Evolutionary conservation across 2,329 filamentous ascomycete species (phyloP).

Genomic region (Tolypocladium guangdongense): DNA sequence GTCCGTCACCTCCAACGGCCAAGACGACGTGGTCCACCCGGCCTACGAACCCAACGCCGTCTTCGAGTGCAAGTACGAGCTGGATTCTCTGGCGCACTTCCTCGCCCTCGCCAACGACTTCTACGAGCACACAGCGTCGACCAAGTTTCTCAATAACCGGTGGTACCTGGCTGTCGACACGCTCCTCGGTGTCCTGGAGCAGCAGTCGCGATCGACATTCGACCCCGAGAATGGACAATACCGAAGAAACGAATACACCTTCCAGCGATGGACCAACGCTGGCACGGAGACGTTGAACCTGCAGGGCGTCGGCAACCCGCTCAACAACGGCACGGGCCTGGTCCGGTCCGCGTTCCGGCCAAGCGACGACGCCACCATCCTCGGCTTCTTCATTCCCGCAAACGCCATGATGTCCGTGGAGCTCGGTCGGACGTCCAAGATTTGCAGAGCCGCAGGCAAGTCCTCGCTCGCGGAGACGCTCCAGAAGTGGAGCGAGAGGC

Average conservation of each 20-base stretch:
- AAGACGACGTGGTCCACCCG: conserved; percentile 77
- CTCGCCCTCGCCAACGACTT: conserved; percentile 80
- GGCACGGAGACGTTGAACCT: conserved; percentile 88
- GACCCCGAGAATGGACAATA: conserved; percentile 53
- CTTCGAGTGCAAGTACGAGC: conserved; percentile 98
- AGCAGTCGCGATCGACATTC: conserved; percentile 77
- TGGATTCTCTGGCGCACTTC: conserved; percentile 91
- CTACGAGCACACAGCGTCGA: conserved; percentile 66
- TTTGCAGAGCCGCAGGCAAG: conserved; percentile 54
- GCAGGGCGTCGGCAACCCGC: conserved; percentile 76
- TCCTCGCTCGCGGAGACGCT: conserved; percentile 41
- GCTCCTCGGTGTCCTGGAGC: conserved; percentile 60
- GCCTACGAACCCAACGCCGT: conserved; percentile 74
- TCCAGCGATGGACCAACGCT: conserved; percentile 65
- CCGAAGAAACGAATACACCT: conserved; percentile 70
- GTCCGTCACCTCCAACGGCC: conserved; percentile 60
- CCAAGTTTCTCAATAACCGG: conserved; percentile 63
- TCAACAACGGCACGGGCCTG: conserved; percentile 74
- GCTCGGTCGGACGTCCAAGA: conserved; percentile 58
- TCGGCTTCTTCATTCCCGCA: conserved; percentile 89
- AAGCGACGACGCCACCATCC: conserved; percentile 86
- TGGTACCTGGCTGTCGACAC: conserved; percentile 73
- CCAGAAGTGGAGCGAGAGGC: conserved; percentile 46
- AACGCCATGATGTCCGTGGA: conserved; percentile 96
- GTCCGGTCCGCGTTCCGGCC: conserved; percentile 88